Base-by-base conservation (phyloP, 805 yeast species). In the Kluyveromyces nonfermentans region DNA sequence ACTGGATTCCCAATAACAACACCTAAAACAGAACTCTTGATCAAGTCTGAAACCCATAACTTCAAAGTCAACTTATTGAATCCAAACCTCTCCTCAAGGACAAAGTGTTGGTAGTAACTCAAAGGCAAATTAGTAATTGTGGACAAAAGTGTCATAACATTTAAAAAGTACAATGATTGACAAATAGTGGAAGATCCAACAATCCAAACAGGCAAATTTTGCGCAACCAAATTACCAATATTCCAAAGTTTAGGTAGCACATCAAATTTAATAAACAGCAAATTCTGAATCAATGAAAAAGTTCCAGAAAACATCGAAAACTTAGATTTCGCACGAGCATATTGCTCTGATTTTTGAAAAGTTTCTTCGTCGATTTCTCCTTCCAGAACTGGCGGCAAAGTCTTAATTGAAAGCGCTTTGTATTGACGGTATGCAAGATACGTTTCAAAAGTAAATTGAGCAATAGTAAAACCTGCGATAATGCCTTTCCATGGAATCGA, bases 41-140 rank as follows among this genome's bases (percentile, higher is more conserved):
- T 37, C 49, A 70, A 67, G 63, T 93, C 99, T 20, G 75, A 59
- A 20, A 85, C 44, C 85, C 94, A 93, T 41, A 87, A 69, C 41
- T 70, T 66, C 15, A 72, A 48, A 2, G 97, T 90, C 52, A 77
- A 72, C 65, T 93, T 93, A 69, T 93, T 93, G 69, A 93, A 93
- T 1, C 98, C 98, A 56, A 73, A 90, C 64, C 78, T 78, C 62
- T 90, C 96, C 66, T 93, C 98, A 53, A 93, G 71, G 14, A 88
- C 89, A 68, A 93, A 93, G 54, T 83, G 82, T 46, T 75, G 69
- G 65, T 88, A 89, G 61, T 83, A 80, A 8, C 80, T 71, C 18
- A 80, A 58, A 3, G 98, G 98, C 43, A 84, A 60, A 3, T 76
- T 70, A 25, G 78, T 46, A 2, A 86, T 41, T 2, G 80, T 68